These are phyloP conservation scores for Penicillium sp. DNA, from an alignment of 2,329 filamentous ascomycete genomes.

Conservation along the genomic window DNA sequence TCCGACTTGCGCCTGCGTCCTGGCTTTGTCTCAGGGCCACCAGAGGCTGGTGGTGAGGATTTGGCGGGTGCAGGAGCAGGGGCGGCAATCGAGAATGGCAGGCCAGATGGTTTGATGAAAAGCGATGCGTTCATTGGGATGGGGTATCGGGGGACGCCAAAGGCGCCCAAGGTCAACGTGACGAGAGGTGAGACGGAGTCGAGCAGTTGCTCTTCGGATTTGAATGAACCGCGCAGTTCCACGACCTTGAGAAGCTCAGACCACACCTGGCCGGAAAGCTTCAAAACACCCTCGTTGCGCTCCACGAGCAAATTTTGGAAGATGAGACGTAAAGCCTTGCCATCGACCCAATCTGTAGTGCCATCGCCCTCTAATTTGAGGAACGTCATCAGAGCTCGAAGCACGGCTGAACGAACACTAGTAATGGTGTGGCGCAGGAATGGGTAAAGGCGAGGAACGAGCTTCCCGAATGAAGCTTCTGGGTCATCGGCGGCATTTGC, in stretches of 20 bases:
- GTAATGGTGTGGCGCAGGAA: constrained; percentile 97
- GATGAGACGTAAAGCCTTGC: constrained; percentile 80
- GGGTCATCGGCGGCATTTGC: constrained; percentile 78
- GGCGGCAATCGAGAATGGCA: constrained; percentile 65
- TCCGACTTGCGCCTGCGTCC: constrained; percentile 81
- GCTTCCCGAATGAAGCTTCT: constrained; percentile 84
- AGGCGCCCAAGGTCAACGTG: constrained; percentile 81
- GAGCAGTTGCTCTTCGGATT: constrained; percentile 72
- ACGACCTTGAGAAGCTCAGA: constrained; percentile 71
- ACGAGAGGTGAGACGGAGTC: constrained; percentile 79
- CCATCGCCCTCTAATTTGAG: constrained; percentile 77
- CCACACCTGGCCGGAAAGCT: constrained; percentile 86
- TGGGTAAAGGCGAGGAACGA: constrained; percentile 91
- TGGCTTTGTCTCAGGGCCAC: constrained; percentile 59
- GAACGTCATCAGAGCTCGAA: constrained; percentile 91
- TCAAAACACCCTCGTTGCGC: constrained; percentile 78
- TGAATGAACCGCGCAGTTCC: constrained; percentile 58
- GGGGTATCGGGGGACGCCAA: constrained; percentile 86
- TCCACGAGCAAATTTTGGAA: constrained; percentile 97
- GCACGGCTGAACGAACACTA: constrained; percentile 86
- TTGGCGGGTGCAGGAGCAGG: constrained; percentile 37
- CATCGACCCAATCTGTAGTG: constrained; percentile 88
- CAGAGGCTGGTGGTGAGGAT: constrained; percentile 48
- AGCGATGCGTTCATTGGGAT: constrained; percentile 87
- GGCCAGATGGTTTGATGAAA: constrained; percentile 91